Conservation (phyloP, 2,329 filamentous ascomycete genomes). For the Rhinocladiella mackenziei region DNA sequence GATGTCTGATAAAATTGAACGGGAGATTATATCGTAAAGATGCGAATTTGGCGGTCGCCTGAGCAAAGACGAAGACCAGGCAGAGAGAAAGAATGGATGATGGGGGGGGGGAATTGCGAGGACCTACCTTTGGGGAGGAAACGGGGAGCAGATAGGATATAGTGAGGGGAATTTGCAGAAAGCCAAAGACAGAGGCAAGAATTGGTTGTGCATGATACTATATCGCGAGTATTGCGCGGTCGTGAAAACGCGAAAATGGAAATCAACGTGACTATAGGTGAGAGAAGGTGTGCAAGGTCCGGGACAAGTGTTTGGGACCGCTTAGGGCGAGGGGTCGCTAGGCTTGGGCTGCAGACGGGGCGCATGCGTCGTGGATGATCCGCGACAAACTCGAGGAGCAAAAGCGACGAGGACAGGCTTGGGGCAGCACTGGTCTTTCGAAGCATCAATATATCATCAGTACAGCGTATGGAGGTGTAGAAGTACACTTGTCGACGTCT, state of each 20-base stretch:
- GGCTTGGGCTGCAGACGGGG: slow-evolving; percentile 16
- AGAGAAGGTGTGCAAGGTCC: slow-evolving; percentile 2
- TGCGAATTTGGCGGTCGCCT: not conserved
- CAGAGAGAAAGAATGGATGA: slow-evolving; percentile 6
- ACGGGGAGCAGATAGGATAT: slow-evolving; percentile 12
- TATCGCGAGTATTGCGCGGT: slow-evolving; percentile 28
- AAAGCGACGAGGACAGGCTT: no score
- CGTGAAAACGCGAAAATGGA: slow-evolving; percentile 22
- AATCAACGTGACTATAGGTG: slow-evolving; percentile 19
- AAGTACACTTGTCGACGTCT: no score
- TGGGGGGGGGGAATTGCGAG: not conserved
- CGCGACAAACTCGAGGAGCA: slow-evolving; percentile 13
- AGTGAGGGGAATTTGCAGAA: slow-evolving; percentile 6
- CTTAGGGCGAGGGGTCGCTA: not conserved
- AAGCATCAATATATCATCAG: no score
- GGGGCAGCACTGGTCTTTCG: no score
- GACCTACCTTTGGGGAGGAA: slow-evolving; percentile 10
- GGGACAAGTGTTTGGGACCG: slow-evolving; percentile 7
- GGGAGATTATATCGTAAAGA: not conserved
- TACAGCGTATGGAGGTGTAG: no score
- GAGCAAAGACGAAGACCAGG: slow-evolving; percentile 3
- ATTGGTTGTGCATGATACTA: slow-evolving; percentile 21
- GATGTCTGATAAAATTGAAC: slow-evolving; percentile 8
- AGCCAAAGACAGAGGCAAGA: slow-evolving; percentile 10
- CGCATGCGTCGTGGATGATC: slow-evolving; percentile 17